These are phyloP conservation scores for Moniliella sp. DNA, from an alignment of 1,284 basidiomycete species.

Conservation along the genomic window DNA sequence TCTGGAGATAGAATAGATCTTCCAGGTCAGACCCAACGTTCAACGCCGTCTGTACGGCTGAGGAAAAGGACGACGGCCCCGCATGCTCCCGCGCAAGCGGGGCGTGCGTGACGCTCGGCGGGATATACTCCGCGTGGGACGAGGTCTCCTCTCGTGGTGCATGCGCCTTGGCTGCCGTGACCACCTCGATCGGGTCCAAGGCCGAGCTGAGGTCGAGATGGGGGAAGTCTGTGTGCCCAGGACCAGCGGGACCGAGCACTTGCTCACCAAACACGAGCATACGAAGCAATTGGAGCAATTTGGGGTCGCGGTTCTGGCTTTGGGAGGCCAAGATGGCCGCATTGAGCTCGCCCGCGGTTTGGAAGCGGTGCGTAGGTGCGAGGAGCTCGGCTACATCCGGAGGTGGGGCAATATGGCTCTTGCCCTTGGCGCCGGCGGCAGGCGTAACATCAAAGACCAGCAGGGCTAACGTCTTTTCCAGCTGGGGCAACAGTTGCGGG, in stretches of 20 bases:
- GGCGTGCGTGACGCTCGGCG: too few species aligned
- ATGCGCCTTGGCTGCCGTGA: too few species aligned
- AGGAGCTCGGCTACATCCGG: conserved; percentile 50
- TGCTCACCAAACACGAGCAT: conserved; percentile 71
- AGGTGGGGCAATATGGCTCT: too few species aligned
- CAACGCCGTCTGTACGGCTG: too few species aligned
- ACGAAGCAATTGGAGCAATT: conserved; percentile 62
- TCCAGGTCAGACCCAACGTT: too few species aligned
- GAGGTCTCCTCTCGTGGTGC: too few species aligned
- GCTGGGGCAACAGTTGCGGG: conserved; percentile 69
- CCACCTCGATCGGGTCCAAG: too few species aligned
- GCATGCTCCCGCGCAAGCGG: too few species aligned
- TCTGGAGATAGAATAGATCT: too few species aligned
- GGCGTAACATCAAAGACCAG: conserved; percentile 87
- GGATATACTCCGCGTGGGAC: too few species aligned
- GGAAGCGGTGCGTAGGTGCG: conserved; percentile 63
- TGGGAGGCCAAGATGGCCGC: conserved; percentile 75
- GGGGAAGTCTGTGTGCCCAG: conserved; percentile 18
- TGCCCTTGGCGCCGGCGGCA: too few species aligned
- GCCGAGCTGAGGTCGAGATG: conserved; percentile 14
- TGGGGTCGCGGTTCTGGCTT: conserved; percentile 75
- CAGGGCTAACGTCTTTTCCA: conserved; percentile 85
- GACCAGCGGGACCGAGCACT: conserved; percentile 45
- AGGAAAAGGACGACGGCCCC: too few species aligned
- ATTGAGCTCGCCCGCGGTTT: conserved; percentile 74